phyloP scores from a whole-genome alignment of 768 basidiomycete genomes.

The Pholiota microspora region DNA sequence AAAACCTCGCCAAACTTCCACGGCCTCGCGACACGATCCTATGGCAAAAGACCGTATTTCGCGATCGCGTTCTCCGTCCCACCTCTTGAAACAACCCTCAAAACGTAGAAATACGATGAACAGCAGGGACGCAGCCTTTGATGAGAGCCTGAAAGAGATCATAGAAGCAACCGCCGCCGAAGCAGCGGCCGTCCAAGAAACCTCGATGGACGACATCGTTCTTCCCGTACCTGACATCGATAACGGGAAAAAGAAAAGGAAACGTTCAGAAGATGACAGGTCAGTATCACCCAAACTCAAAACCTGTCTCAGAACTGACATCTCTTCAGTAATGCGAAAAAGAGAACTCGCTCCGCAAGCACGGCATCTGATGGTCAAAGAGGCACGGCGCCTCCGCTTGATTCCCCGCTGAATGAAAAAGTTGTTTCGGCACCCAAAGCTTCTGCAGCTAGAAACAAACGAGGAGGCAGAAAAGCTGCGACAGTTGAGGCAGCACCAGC shows the following conservation, averaged over 20 bases:
- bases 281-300: slow-evolving; percentile 31
- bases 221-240: slow-evolving; percentile 43
- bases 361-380: slow-evolving; percentile 59
- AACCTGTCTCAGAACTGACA: background rate
- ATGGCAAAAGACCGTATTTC: slow-evolving; percentile 57
- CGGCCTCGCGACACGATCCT: slow-evolving; percentile 56
- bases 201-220: slow-evolving; percentile 34
- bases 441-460: slow-evolving; percentile 34
- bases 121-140: slow-evolving; percentile 91
- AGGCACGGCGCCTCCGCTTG: slow-evolving; percentile 38
- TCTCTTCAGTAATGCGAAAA: slow-evolving; percentile 48
- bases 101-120: slow-evolving; percentile 98
- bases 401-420: slow-evolving; percentile 36
- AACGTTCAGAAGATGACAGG: slow-evolving; percentile 72
- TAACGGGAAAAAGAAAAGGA: slow-evolving; percentile 73
- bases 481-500: slow-evolving; percentile 30
- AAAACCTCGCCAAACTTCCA: slow-evolving; percentile 61
- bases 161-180: slow-evolving; percentile 75
- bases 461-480: slow-evolving; percentile 42
- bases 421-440: slow-evolving; percentile 24
- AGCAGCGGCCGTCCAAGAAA: slow-evolving; percentile 53
- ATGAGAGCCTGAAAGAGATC: slow-evolving; percentile 79
- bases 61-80: slow-evolving; percentile 71
- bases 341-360: slow-evolving; percentile 77
- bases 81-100: slow-evolving; percentile 57